phyloP scores from a whole-genome alignment of 306 rosid species.

The Citrullus mucosospermus region DNA sequence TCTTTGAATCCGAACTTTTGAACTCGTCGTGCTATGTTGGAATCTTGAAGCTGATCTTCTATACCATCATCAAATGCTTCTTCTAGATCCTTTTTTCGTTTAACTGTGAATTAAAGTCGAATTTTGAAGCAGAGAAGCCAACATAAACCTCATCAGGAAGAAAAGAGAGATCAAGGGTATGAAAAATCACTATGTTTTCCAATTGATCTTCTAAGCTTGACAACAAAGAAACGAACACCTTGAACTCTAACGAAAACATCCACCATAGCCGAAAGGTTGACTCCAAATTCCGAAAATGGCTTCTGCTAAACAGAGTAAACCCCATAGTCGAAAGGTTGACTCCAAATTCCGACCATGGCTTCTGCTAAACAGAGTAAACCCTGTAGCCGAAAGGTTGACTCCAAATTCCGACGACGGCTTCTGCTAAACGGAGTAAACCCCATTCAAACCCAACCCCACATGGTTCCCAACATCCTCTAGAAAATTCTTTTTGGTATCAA shows the following conservation, averaged over 20 bases:
- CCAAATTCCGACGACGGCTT: slow-evolving; percentile 19
- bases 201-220: not conserved
- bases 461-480: slow-evolving; percentile 34
- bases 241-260: too few species aligned
- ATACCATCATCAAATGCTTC: slow-evolving; percentile 29
- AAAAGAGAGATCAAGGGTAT: slow-evolving; percentile 26
- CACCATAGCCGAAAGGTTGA: too few species aligned
- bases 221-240: slow-evolving; percentile 1
- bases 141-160: slow-evolving; percentile 31
- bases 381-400: slow-evolving; percentile 8
- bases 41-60: slow-evolving; percentile 41
- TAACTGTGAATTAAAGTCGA: slow-evolving; percentile 25
- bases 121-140: slow-evolving; percentile 60
- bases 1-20: slow-evolving; percentile 28
- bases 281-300: too few species aligned
- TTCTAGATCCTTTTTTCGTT: slow-evolving; percentile 6
- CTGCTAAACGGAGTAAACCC: slow-evolving; percentile 30
- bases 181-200: slow-evolving; percentile 12
- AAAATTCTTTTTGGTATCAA: slow-evolving; percentile 48
- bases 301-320: too few species aligned
- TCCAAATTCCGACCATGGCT: too few species aligned
- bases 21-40: slow-evolving; percentile 33
- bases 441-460: slow-evolving; percentile 51
- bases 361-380: too few species aligned
- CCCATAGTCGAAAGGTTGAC: slow-evolving; percentile 6